Conservation (phyloP, 768 basidiomycete species). For the Termitomyces sp. region DNA sequence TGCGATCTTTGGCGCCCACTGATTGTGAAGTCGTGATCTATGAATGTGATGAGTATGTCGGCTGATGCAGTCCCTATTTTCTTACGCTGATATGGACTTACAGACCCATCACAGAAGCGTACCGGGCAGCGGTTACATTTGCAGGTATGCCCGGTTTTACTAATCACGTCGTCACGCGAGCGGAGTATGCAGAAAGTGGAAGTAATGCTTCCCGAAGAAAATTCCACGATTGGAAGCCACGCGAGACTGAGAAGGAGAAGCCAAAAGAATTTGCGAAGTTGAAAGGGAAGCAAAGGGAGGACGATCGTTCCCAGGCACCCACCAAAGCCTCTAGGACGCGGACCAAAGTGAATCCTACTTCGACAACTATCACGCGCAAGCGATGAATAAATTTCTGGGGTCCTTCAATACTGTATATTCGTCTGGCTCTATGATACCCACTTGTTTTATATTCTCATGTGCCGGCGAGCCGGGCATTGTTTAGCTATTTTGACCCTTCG, state of each 20-base stretch:
- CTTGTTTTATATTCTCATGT: not conserved
- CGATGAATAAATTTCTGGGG: constrained; percentile 10
- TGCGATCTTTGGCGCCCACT: constrained; percentile 79
- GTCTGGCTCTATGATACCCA: not conserved
- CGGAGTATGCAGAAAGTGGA: constrained; percentile 85
- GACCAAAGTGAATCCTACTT: constrained; percentile 13
- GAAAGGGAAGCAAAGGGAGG: constrained; percentile 34
- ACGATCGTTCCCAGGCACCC: constrained; percentile 28
- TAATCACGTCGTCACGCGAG: constrained; percentile 61
- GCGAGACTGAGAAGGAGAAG: constrained; percentile 34
- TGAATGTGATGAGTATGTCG: constrained; percentile 68
- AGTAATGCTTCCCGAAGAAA: constrained; percentile 73
- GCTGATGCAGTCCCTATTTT: constrained; percentile 8
- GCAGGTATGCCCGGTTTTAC: constrained; percentile 51
- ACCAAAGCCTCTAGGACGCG: constrained; percentile 19
- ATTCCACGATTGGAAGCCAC: constrained; percentile 62
- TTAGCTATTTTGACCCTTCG: not conserved
- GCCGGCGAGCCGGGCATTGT: not conserved
- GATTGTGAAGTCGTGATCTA: constrained; percentile 76
- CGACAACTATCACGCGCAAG: constrained; percentile 18
- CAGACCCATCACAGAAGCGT: constrained; percentile 68
- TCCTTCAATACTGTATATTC: not conserved
- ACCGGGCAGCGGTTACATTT: constrained; percentile 59
- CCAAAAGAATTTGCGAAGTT: constrained; percentile 27
- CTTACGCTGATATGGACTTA: constrained; percentile 13